These are phyloP conservation scores for Diplosphaera chodatii DNA, from an alignment of 139 green algal genomes.

Conservation along the genomic window DNA sequence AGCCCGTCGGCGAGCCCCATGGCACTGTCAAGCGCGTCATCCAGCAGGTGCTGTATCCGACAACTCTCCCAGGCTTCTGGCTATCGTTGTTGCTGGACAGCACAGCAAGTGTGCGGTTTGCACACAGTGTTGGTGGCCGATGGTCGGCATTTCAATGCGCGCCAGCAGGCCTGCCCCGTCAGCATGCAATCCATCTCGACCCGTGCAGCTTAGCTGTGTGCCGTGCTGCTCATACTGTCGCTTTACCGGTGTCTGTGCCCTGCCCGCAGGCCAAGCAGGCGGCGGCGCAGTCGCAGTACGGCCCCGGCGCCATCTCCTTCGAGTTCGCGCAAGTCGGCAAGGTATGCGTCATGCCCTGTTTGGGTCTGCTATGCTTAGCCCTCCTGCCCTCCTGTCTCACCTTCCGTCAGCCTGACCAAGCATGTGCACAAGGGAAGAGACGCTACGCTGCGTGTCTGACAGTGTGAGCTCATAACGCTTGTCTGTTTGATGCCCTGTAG, in stretches of 20 bases:
- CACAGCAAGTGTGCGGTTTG: too few relatives aligned
- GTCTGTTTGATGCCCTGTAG: background rate
- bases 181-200: background rate
- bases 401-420: too few relatives aligned
- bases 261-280: background rate
- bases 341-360: background rate
- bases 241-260: background rate
- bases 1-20: constrained; percentile 14
- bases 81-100: too few relatives aligned
- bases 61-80: too few relatives aligned
- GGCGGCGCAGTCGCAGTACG: background rate
- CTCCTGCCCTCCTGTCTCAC: too few relatives aligned
- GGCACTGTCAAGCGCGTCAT: constrained; percentile 12
- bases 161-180: too few relatives aligned
- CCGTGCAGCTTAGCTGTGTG: background rate
- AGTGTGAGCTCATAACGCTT: background rate
- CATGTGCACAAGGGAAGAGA: background rate
- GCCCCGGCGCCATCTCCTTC: constrained; percentile 3
- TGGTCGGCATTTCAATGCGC: too few relatives aligned
- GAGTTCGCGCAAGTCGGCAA: background rate
- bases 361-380: background rate
- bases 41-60: background rate
- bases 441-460: background rate
- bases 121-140: too few relatives aligned
- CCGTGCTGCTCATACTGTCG: background rate